A percentile compares a stretch with the other conserved stretches of the same genome.
phyloP scores from a whole-genome alignment of 371 early-diverging fungal species.

The Rhizomucor miehei region DNA sequence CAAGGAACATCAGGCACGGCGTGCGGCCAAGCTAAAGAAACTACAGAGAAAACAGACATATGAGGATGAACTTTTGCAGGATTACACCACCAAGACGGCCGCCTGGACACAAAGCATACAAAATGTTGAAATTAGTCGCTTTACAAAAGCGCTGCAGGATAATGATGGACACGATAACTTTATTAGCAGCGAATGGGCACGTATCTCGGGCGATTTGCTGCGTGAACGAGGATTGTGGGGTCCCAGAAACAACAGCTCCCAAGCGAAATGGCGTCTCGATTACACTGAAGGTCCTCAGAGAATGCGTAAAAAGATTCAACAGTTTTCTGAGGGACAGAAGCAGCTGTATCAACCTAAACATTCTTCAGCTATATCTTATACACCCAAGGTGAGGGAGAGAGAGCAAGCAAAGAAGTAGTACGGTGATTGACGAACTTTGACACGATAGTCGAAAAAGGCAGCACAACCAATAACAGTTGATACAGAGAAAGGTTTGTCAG shows the following conservation, averaged over 20 bases:
- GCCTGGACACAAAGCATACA: constrained; percentile 63
- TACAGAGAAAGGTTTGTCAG: no score
- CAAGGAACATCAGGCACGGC: constrained; percentile 41
- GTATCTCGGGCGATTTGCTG: constrained; percentile 45
- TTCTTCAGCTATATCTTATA: constrained; percentile 8
- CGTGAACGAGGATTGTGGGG: constrained; percentile 72
- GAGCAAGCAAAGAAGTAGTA: no score
- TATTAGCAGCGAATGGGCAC: constrained; percentile 67
- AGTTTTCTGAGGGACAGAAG: constrained; percentile 15
- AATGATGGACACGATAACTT: constrained; percentile 59
- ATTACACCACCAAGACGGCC: constrained; percentile 54
- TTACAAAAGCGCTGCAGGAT: constrained; percentile 62
- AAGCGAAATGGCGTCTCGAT: constrained; percentile 67
- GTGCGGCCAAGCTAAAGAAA: constrained; percentile 57
- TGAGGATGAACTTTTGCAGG: constrained; percentile 52
- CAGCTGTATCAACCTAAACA: constrained; percentile 54
- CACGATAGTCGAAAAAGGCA: no score
- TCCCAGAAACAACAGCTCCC: constrained; percentile 18
- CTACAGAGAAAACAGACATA: constrained; percentile 44
- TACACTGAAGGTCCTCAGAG: constrained; percentile 68
- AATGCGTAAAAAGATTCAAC: constrained; percentile 57
- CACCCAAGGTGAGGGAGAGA: constrained; percentile 6
- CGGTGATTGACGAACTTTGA: no score
- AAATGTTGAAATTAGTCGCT: constrained; percentile 57
- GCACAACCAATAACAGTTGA: no score